Base-by-base conservation (phyloP, 2,329 filamentous ascomycete species). In the Dothideomycetes sp. region DNA sequence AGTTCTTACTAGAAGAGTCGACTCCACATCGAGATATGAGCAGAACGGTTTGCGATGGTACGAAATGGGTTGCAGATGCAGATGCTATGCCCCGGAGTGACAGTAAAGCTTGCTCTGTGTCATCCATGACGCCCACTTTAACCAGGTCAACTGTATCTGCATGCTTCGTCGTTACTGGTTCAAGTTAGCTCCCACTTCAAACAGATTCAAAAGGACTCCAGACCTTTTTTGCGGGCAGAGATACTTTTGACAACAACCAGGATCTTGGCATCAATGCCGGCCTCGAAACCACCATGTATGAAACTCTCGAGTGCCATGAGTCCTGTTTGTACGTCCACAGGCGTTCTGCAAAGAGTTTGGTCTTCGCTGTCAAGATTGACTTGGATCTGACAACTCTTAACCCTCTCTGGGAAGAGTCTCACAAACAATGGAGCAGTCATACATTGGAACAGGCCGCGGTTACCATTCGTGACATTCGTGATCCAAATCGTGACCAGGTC, bases 171-270 rank as follows among this genome's bases (percentile, higher is more conserved):
- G 64, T 63, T 20, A 76, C 63, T 59, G 50, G n/a, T n/a, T n/a
- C n/a, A n/a, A 4, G 25, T 49, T n/a, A 44, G 39, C 23, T 30
- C 13, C 8, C 24, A 5, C 13, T 8, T 13, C 10, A 1, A 24
- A 11, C 17, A 5, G 12, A 9, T 8, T 16, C 35, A 6, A 1
- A 1, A 12, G 8, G 5, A 4, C 15, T 7, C 17, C 49, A 12
- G 51, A 71, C 69, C 57, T 45, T 58, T 67, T 55, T 70, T 74
- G 36, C 63, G 65, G 5, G 64, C 63, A 0, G 74, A 72, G 39
- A 79, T 63, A 42, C 69, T 74, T 53, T 73, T 74, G 4, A 79
- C 70, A 36, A 74, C 73, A 1, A 78, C 69, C 3, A 79, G 60
- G 2, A 79, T 58, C 36, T 68, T 74, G 0, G 61, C 66, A 24